Evolutionary conservation across 129 eudicot genomes (phyloP), one percentile per base, ranked within the genome.

Genomic region (Ambrosia artemisiifolia): DNA sequence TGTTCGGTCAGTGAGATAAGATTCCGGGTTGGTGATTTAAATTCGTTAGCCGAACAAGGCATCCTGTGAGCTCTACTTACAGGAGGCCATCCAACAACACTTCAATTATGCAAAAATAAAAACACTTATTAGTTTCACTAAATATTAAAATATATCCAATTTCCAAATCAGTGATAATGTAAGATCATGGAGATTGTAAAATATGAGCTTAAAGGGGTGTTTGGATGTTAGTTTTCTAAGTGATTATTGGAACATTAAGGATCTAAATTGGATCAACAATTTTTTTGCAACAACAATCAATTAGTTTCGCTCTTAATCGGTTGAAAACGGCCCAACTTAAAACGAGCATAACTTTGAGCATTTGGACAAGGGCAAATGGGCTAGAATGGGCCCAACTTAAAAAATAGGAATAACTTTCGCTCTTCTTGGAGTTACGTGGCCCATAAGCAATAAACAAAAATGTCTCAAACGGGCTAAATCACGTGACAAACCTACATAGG

Each of bases 31-130:
- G 83, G 83, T 44, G 86, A 75, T 65, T 94, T 94, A n/a, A 83
- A 83, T 62, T 87, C 85, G 78, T 78, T 93, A 40, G 78, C 86
- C 77, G 88, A 60, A 89, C 89, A 90, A 74, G 92, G 90, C 77
- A 88, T 84, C 84, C 99, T 57, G 64, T 57, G 74, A 65, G 93
- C 79, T 82, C 85, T 84, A 50, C 90, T 76, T 11, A 96, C 97
- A 34, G 99, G 99, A 86, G 97, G 92, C 84, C 99, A 96, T 48
- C 92, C 99, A 11, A 90, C 99, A 17, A 78, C 82, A 83, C 88
- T 83, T 51, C 56, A 79, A n/a, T 55, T 34, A 77, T 46, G 43
- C 38, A 12, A 65, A 53, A 28, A 48, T 12, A 36, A 47, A 43
- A 70, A 60, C 60, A 53, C 13, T 65, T 61, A 70, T 67, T 34